Percentiles rank a stretch among this genome's conserved stretches.
Conservation (phyloP, 2,329 filamentous ascomycete genomes). For the Curvularia lunata region DNA sequence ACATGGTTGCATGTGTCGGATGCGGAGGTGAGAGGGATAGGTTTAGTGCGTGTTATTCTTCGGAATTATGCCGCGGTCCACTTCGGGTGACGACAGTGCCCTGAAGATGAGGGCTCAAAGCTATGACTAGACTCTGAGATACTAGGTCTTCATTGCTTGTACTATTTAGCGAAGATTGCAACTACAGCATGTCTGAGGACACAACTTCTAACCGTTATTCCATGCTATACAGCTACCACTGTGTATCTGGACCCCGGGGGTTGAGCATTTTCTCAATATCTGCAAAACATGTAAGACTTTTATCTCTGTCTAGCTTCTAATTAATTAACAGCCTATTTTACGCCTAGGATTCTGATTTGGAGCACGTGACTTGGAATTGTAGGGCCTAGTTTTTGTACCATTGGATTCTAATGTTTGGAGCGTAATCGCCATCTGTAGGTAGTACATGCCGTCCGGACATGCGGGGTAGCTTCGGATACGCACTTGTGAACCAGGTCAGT, state of each 20-base stretch:
- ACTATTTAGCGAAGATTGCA: too few relatives aligned
- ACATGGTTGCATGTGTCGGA: slow-evolving; percentile 3
- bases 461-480: slow-evolving; percentile 16
- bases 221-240: too few relatives aligned
- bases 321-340: background rate
- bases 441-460: too few relatives aligned
- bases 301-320: background rate
- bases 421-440: background rate
- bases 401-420: background rate
- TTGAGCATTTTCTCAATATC: too few relatives aligned
- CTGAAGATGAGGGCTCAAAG: too few relatives aligned
- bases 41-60: slow-evolving; percentile 6
- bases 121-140: too few relatives aligned
- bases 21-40: slow-evolving; percentile 3
- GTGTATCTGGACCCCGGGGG: too few relatives aligned
- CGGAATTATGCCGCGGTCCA: slow-evolving; percentile 20
- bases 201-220: too few relatives aligned
- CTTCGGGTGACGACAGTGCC: background rate
- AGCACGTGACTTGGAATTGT: background rate
- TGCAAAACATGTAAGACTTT: background rate
- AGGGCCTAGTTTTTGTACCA: background rate
- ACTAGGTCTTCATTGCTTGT: too few relatives aligned
- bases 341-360: background rate
- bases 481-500: background rate
- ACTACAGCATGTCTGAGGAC: too few relatives aligned